Conservation (phyloP, 2,329 filamentous ascomycete species). For the Trichoderma atroviride region DNA sequence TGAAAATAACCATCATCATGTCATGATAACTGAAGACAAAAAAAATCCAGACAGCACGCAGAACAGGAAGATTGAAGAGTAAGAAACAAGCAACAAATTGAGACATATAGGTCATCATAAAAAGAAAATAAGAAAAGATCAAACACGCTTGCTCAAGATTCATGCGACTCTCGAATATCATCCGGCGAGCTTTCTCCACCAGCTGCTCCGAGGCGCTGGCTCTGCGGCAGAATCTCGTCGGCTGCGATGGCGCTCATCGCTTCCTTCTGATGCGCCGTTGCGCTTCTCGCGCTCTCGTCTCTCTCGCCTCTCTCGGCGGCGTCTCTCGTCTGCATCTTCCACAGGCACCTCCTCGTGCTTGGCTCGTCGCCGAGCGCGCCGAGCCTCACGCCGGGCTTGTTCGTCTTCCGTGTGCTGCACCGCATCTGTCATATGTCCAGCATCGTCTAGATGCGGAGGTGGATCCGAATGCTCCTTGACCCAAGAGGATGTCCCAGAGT, state of each 20-base stretch:
- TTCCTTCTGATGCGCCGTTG: constrained; percentile 45
- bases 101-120: neutral
- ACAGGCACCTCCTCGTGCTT: constrained; percentile 47
- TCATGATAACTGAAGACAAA: neutral
- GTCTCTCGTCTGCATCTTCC: constrained; percentile 50
- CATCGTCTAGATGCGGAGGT: constrained; percentile 53
- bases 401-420: constrained; percentile 48
- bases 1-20: constrained; percentile 1
- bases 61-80: neutral
- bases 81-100: neutral
- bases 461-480: constrained; percentile 67
- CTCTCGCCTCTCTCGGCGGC: constrained; percentile 48
- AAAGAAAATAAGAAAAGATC: neutral
- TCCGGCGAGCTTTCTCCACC: constrained; percentile 61
- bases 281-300: constrained; percentile 43
- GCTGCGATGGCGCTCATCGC: constrained; percentile 48
- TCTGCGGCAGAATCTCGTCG: constrained; percentile 47
- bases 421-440: constrained; percentile 39
- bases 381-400: constrained; percentile 53
- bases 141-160: constrained; percentile 21
- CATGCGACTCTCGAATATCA: constrained; percentile 30
- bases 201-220: constrained; percentile 56
- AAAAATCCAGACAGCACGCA: neutral
- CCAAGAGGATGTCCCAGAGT: constrained; percentile 67
- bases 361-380: constrained; percentile 49